Evolutionary conservation across 1,139 yeast genomes (phyloP).

Genomic region (Pichia sp.): DNA sequence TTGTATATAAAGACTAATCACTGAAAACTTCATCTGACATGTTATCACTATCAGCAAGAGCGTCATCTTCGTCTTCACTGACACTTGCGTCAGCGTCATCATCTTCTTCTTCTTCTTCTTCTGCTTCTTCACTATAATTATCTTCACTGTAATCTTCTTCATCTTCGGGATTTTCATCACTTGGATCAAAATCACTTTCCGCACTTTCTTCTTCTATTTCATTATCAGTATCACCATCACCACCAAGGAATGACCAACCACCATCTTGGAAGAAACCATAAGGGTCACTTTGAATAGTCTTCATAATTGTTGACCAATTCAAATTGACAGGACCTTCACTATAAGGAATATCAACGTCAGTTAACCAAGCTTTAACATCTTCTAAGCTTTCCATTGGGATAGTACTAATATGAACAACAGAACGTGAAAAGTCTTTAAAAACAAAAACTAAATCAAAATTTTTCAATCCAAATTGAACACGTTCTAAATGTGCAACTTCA

Average conservation of each 20-base stretch:
- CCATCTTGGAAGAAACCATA: slow-evolving; percentile 91
- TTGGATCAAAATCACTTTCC: slow-evolving; percentile 54
- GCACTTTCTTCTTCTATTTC: slow-evolving; percentile 44
- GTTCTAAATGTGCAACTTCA: slow-evolving; percentile 91
- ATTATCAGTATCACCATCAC: slow-evolving; percentile 52
- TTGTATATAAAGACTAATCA: slow-evolving; percentile 17
- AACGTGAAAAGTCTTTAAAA: slow-evolving; percentile 79
- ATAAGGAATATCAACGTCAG: slow-evolving; percentile 90
- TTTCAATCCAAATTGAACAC: slow-evolving; percentile 95
- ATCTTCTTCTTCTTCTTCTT: slow-evolving; percentile 32
- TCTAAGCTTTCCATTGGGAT: slow-evolving; percentile 91
- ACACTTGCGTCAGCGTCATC: slow-evolving; percentile 45
- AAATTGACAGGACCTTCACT: slow-evolving; percentile 94
- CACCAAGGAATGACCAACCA: slow-evolving; percentile 90
- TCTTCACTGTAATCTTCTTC: slow-evolving; percentile 61
- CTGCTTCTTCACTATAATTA: slow-evolving; percentile 39
- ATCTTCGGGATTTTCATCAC: slow-evolving; percentile 67
- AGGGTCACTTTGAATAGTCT: slow-evolving; percentile 87
- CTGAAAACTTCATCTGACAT: slow-evolving; percentile 32
- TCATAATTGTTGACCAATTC: slow-evolving; percentile 95
- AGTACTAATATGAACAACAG: slow-evolving; percentile 90
- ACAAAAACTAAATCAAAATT: slow-evolving; percentile 95
- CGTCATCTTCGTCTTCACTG: slow-evolving; percentile 45
- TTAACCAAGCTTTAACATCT: slow-evolving; percentile 91
- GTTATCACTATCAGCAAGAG: slow-evolving; percentile 39